Evolutionary conservation across 352 stramenopile species (phyloP), one percentile per base, ranked within the genome.

Genomic region (Phytophthora sansomeana): DNA sequence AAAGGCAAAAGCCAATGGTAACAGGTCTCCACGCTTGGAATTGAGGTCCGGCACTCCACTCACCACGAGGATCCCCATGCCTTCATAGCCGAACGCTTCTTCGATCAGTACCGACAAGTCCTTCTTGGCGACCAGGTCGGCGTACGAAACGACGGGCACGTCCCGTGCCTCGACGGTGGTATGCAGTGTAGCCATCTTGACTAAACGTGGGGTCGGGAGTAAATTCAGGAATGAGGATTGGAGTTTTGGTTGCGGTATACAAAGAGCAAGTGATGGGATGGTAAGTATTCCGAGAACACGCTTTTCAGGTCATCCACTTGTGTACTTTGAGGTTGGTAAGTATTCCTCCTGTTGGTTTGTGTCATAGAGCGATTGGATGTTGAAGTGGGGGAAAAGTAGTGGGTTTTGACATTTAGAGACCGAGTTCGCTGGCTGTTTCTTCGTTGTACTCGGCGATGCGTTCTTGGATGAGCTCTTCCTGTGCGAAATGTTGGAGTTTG

Each of bases 21-120:
- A 73, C 46, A 98, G 74, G 36, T 69, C 69, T 48, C 77, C 67
- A 16, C 94, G 83, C 72, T 87, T 91, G 30, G 82, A 60, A 46
- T 83, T 75, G 54, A 97, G 84, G 43, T 83, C 82, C 3, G 92
- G 90, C 17, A 98, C 91, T 60, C 86, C 89, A 41, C 78, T 89
- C 17, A 98, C 90, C 9, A 87, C 89, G 39, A 98, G 63, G 58
- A 98, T 93, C 39, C 93, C 94, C 57, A 98, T 85, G 36, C 93
- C 94, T 58, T 97, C 82, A 60, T 85, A 87, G 51, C 92, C 93
- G 43, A 97, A 98, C 2, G 93, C 93, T 21, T 84, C 73, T 44
- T 94, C 81, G 46, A 94, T 87, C 29, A 75, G 51, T 44, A 65
- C 46, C 9, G 72, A 74, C 14, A 91, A 63, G 53, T 92, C 80